Base-by-base conservation (phyloP, 257 asterid genomes). In the Leptodermis oblonga region DNA sequence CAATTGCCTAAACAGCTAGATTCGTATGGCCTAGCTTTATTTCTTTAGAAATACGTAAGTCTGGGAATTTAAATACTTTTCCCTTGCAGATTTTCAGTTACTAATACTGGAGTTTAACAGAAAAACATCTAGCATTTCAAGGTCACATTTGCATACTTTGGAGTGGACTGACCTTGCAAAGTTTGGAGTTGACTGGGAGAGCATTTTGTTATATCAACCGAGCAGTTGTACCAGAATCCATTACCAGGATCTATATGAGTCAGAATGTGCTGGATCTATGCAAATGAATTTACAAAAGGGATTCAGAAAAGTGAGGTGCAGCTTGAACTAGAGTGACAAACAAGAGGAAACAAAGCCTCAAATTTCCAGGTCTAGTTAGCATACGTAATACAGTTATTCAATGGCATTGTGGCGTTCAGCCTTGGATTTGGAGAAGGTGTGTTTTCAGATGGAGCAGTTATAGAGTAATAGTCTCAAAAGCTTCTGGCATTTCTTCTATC, bases 171-270 rank as follows among this genome's bases (percentile, higher is more conserved):
- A 91, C 97, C 93, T 81, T 89, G 89, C 81, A 92, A 86, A 43
- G 43, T 75, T 72, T 74, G 72, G 69, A 89, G 90, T 77, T 87
- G 93, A 37, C 4, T 56, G 4, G 89, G n/a, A 1, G 96, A 83
- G 79, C 96, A 92, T 39, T 78, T 84, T 18, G 39, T 74, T 71
- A 92, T 86, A 60, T 89, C 88, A 15, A 81, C 59, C 75, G 82
- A 83, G 87, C 97, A 89, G 56, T 70, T 64, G 74, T 74, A 82
- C 97, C 97, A 92, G 34, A 60, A n/a, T 0, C 96, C 96, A 48
- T 69, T 92, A 81, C 87, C 97, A 75, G 95, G 90, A 53, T 49
- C 87, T 62, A 70, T 85, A 7, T 96, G 93, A 70, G 90, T 96
- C 79, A 91, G 69, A 70, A 79, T 82, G 66, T 91, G 89, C 85